phyloP scores from a whole-genome alignment of 768 basidiomycete genomes.

The Termitomyces bulborhizus region DNA sequence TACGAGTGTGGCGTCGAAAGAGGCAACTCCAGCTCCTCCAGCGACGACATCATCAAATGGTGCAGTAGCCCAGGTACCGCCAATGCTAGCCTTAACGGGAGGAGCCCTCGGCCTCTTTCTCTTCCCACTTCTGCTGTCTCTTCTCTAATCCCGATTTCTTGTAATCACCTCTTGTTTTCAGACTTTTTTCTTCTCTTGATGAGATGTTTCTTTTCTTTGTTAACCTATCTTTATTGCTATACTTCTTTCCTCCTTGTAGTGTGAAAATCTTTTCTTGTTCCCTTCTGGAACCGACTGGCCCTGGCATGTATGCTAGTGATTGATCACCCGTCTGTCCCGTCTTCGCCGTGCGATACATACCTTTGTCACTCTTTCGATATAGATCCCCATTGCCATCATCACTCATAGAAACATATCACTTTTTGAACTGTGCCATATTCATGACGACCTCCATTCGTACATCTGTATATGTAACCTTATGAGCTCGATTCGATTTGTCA shows the following conservation, averaged over 20 bases:
- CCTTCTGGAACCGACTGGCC: not conserved
- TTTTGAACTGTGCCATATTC: not conserved
- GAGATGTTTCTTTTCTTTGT: conserved; percentile 1
- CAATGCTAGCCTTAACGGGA: not conserved
- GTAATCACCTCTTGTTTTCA: not conserved
- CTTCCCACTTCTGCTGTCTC: not conserved
- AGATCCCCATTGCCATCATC: not conserved
- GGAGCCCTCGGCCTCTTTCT: not conserved
- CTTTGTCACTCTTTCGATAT: not conserved
- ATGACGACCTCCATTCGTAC: not conserved
- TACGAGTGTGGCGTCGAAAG: conserved; percentile 3
- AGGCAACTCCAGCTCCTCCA: not conserved
- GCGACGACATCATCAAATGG: conserved; percentile 8
- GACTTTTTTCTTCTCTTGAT: not conserved
- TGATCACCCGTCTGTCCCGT: not conserved
- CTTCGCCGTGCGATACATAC: not conserved
- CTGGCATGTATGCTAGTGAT: too few species aligned
- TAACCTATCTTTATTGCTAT: conserved; percentile 22
- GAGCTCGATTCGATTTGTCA: not conserved
- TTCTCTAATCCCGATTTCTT: conserved; percentile 4
- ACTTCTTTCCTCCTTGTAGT: conserved; percentile 6
- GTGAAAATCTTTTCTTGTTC: not conserved
- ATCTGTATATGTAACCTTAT: not conserved
- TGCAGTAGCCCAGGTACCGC: not conserved
- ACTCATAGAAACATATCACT: not conserved